Evolutionary conservation across 306 rosid genomes (phyloP).

Genomic region (apple (Malus domestica)): DNA sequence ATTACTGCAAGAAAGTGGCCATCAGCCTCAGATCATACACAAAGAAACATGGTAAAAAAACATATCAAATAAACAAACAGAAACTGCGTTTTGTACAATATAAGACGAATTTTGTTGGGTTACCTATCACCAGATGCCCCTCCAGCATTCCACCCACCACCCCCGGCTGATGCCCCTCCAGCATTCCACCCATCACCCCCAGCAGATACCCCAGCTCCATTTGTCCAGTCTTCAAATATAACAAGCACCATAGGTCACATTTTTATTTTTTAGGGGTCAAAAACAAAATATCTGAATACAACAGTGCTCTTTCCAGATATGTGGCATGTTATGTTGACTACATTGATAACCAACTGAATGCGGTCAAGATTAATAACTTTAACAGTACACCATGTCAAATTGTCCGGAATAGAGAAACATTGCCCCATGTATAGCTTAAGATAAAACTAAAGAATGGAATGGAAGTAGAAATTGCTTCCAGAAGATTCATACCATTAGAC

Average conservation of each 20-base stretch:
- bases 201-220: slow-evolving; percentile 56
- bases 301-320: background rate
- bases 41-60: slow-evolving; percentile 3
- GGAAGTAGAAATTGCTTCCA: background rate
- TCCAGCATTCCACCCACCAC: background rate
- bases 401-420: background rate
- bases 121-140: slow-evolving; percentile 47
- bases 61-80: background rate
- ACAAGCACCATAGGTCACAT: slow-evolving; percentile 2
- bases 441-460: background rate
- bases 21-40: background rate
- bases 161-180: slow-evolving; percentile 23
- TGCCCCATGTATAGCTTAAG: background rate
- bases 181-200: slow-evolving; percentile 55
- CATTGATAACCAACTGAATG: background rate
- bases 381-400: background rate
- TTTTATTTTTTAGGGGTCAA: background rate
- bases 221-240: slow-evolving; percentile 57
- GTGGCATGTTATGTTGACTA: background rate
- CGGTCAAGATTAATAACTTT: background rate
- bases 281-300: background rate
- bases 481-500: slow-evolving; percentile 56
- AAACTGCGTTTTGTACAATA: background rate
- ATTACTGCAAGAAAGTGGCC: slow-evolving; percentile 38
- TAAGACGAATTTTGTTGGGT: background rate